Base-by-base conservation (phyloP, 2,329 filamentous ascomycete species). In the Alternaria triticina region DNA sequence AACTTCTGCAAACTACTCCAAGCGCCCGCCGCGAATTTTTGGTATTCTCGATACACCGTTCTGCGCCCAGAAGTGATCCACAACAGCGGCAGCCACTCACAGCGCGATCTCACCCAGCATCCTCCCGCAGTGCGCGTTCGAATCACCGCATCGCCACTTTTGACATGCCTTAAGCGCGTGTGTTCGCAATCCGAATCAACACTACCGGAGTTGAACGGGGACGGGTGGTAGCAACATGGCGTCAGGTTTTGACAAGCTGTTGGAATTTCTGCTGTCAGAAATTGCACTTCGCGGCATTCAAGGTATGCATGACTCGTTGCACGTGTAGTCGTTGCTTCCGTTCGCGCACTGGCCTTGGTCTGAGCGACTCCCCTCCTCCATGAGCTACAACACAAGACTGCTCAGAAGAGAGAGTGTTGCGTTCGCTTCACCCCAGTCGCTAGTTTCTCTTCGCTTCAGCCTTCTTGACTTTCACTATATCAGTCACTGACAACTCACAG, bases 241-340 rank as follows among this genome's bases (percentile, higher is more conserved):
- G 66, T 67, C 68, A 62, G 85, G 84, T 58, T 80, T 88, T 63
- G 87, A 88, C 73, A 82, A 85, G 54, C 78, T 90, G 67, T 82
- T 89, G 65, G 83, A 88, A 72, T 86, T 83, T 77, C 73, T 90
- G 59, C 80, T 89, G 51, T 83, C 85, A 63, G 85, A 88, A 76
- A 84, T 90, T 74, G 87, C 87, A 23, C 82, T 89, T 50, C 84
- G 83, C 68, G 87, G 87, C 67, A 82, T 83, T 56, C 81, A 84
- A 82, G 88, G 88, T 89, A 81, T 71, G 86, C 82, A 57, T 57
- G 47, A 64, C 59, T 68, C 59, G 62, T 43, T 58, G 54, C 49
- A 28, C 54, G 30, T 58, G 23, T 59, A 52, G 60, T 47, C 46
- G 51, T 30, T 52, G 45, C 44, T 61, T 64, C 59, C 40, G 61